Conservation (phyloP, 2,329 filamentous ascomycete genomes). For the Alternaria tenuissima region DNA sequence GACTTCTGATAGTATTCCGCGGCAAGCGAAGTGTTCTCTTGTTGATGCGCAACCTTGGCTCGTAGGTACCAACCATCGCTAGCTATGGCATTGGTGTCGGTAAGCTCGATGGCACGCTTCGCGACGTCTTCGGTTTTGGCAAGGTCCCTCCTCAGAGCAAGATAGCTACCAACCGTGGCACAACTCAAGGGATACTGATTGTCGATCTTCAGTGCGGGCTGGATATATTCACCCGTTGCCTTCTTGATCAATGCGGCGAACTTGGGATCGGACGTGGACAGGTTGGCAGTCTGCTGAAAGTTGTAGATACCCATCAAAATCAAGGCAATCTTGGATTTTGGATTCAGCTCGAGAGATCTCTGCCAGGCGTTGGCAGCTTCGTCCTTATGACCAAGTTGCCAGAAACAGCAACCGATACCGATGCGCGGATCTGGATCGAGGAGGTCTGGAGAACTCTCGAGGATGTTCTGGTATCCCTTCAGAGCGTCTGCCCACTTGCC, state of each 20-base stretch:
- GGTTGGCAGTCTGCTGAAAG: constrained; percentile 83
- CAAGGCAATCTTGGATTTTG: constrained; percentile 87
- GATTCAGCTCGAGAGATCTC: constrained; percentile 79
- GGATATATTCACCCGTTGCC: constrained; percentile 93
- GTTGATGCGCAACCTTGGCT: constrained; percentile 88
- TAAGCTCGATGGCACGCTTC: constrained; percentile 92
- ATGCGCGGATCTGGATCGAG: constrained; percentile 94
- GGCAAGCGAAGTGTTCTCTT: constrained; percentile 76
- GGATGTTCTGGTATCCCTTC: constrained; percentile 83
- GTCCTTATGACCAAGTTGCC: constrained; percentile 94
- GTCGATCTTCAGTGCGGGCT: constrained; percentile 92
- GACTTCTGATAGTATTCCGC: constrained; percentile 88
- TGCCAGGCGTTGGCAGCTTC: constrained; percentile 93
- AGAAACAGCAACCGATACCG: constrained; percentile 95
- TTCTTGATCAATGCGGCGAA: constrained; percentile 89
- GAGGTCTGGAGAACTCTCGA: constrained; percentile 85
- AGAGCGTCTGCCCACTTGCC: constrained; percentile 86
- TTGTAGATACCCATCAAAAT: constrained; percentile 91
- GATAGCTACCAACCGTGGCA: constrained; percentile 89
- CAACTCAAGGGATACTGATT: constrained; percentile 90
- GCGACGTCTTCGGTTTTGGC: constrained; percentile 84
- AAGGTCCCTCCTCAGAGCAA: constrained; percentile 82
- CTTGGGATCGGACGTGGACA: constrained; percentile 81
- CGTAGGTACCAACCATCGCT: constrained; percentile 98
- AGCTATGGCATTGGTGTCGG: constrained; percentile 94